Evolutionary conservation across 1,139 yeast species (phyloP), one percentile per base, ranked within the genome.

Genomic region (Pichia kudriavzevii): DNA sequence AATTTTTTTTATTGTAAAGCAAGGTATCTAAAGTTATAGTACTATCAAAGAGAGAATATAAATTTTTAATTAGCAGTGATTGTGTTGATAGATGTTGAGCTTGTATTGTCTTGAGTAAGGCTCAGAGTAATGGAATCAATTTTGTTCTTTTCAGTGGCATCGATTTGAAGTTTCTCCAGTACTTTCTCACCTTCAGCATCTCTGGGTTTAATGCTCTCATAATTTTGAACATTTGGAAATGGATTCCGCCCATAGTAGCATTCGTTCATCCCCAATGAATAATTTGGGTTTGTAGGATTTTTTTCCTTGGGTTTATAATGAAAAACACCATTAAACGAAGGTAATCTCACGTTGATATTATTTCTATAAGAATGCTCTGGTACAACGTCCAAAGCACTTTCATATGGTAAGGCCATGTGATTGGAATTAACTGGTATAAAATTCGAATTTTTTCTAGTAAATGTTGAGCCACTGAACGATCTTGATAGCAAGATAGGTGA

Each of bases 221-320:
- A 11, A 22, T 22, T 20, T 19, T 23, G 15, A 16, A 11, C 8
- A 25, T 28, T 39, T 15, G 41, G 36, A 20, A 42, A 42, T 13
- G 45, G 45, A 18, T 42, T 42, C 9, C 28, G 31, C n/a, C 40
- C 40, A 24, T 40, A 42, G 16, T 27, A 33, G 10, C 20, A 13
- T 8, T 32, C 30, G 21, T 19, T n/a, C n/a, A n/a, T n/a, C n/a
- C n/a, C 20, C 5, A 17, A 8, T 10, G 11, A 26, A 17, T 33
- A 14, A 1, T 25, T 16, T 12, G 34, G 32, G 13, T 21, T 11
- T 27, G n/a, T 34, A 13, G 18, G 16, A 13, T 15, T 13, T 11
- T 21, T 30, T 17, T 17, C 18, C 12, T 30, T 30, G 3, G 22
- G 32, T 25, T 26, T 33, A 16, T 28, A 21, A 13, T 15, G 8